Evolutionary conservation across 805 yeast genomes (phyloP).

Genomic region (Cephaloascus albidus): DNA sequence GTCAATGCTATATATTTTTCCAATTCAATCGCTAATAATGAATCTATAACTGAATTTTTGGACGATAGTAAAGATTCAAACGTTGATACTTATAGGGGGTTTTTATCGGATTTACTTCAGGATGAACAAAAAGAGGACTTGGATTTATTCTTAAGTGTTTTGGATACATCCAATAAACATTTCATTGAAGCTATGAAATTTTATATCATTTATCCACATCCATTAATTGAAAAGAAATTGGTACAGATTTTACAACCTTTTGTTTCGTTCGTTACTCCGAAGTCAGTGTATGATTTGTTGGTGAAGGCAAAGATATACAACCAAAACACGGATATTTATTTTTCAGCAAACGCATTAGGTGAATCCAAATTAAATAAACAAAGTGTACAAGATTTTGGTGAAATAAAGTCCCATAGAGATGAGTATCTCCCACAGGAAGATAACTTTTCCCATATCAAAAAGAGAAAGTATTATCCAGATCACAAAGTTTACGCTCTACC

Average conservation of each 20-base stretch:
- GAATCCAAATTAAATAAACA: constrained; percentile 4
- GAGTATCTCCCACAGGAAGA: constrained; percentile 9
- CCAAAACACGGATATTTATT: constrained; percentile 16
- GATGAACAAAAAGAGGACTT: neutral
- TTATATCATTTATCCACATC: constrained; percentile 20
- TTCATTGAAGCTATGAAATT: constrained; percentile 15
- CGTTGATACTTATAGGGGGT: neutral
- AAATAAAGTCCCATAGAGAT: neutral
- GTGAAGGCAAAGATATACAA: constrained; percentile 13
- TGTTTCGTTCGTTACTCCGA: neutral
- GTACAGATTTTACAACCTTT: constrained; percentile 5
- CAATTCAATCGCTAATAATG: neutral
- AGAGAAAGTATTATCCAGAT: constrained; percentile 13
- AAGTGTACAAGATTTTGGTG: neutral
- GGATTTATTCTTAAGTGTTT: neutral
- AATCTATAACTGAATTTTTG: neutral
- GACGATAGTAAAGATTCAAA: neutral
- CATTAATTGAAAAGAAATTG: constrained; percentile 7
- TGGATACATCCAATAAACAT: constrained; percentile 1
- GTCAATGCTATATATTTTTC: neutral
- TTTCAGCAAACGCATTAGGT: constrained; percentile 19
- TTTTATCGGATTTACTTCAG: neutral
- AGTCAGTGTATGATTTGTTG: constrained; percentile 1
- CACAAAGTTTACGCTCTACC: constrained; percentile 23
- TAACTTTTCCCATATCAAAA: constrained; percentile 21